These are phyloP conservation scores for Boletus sp. DNA, from an alignment of 768 basidiomycete genomes.

Conservation along the genomic window DNA sequence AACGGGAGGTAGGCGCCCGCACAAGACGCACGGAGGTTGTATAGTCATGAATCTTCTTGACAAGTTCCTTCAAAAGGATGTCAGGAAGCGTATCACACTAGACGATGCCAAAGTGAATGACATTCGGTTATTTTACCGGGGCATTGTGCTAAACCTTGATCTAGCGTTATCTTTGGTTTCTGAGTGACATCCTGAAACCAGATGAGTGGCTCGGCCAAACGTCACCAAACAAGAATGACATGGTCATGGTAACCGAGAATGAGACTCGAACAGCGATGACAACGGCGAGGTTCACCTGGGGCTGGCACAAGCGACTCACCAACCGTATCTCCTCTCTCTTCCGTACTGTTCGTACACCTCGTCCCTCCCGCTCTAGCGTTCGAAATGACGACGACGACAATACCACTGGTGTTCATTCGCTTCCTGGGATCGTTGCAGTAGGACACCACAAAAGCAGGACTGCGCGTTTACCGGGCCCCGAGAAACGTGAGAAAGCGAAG, in stretches of 20 bases:
- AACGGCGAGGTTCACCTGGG: slow-evolving; percentile 59
- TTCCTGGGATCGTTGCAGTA: slow-evolving; percentile 23
- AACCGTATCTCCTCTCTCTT: slow-evolving; percentile 51
- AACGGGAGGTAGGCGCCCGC: slow-evolving; percentile 61
- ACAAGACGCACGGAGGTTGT: slow-evolving; percentile 48
- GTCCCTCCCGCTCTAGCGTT: slow-evolving; percentile 12
- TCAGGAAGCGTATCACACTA: slow-evolving; percentile 68
- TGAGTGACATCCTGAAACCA: slow-evolving; percentile 63
- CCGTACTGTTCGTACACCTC: slow-evolving; percentile 38
- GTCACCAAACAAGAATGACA: slow-evolving; percentile 45
- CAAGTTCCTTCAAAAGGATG: slow-evolving; percentile 79
- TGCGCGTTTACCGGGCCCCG: slow-evolving; percentile 11
- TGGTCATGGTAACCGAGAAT: slow-evolving; percentile 64
- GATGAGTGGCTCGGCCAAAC: slow-evolving; percentile 70
- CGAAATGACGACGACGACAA: slow-evolving; percentile 22
- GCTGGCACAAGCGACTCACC: slow-evolving; percentile 45
- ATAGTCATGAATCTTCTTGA: slow-evolving; percentile 72
- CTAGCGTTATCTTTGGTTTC: slow-evolving; percentile 65
- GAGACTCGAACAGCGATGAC: slow-evolving; percentile 79
- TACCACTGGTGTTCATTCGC: slow-evolving; percentile 32
- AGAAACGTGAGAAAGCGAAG: slow-evolving; percentile 29
- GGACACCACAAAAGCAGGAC: slow-evolving; percentile 28
- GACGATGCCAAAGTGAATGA: slow-evolving; percentile 74
- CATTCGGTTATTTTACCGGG: not conserved
- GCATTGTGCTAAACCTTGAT: not conserved